These are phyloP conservation scores for Tricholomella constricta DNA, from an alignment of 768 basidiomycete genomes.

Conservation along the genomic window DNA sequence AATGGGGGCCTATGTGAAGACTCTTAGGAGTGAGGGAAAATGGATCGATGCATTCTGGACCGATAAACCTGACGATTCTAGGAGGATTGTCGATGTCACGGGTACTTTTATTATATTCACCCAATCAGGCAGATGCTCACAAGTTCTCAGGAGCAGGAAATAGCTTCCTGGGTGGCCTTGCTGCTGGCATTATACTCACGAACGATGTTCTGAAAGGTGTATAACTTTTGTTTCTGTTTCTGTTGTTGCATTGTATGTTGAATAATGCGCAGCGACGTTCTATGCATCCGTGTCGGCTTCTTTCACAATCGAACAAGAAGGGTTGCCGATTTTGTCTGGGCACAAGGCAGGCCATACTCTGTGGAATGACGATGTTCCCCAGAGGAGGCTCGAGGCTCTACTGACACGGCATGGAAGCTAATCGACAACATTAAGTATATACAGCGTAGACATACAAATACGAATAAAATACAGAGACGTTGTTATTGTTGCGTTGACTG, in stretches of 20 bases:
- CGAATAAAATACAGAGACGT: slow-evolving; percentile 20
- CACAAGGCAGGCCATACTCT: slow-evolving; percentile 28
- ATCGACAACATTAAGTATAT: slow-evolving; percentile 37
- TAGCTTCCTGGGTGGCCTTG: slow-evolving; percentile 82
- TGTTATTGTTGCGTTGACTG: slow-evolving; percentile 59
- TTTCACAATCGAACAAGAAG: slow-evolving; percentile 79
- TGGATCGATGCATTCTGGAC: slow-evolving; percentile 84
- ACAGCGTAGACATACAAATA: slow-evolving; percentile 29
- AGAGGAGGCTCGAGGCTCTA: slow-evolving; percentile 55
- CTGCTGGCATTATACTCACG: slow-evolving; percentile 64
- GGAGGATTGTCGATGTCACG: slow-evolving; percentile 78
- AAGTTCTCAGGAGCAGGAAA: slow-evolving; percentile 80
- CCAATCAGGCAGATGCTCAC: neutral
- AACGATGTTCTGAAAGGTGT: slow-evolving; percentile 68
- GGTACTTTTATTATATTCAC: slow-evolving; percentile 44
- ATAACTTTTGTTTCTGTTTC: slow-evolving; percentile 15
- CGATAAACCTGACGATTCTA: slow-evolving; percentile 30
- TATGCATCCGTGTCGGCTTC: slow-evolving; percentile 83
- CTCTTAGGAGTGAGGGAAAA: slow-evolving; percentile 32
- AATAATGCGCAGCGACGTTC: slow-evolving; percentile 52
- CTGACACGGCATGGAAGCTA: slow-evolving; percentile 39
- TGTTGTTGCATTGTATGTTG: neutral
- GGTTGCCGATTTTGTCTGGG: slow-evolving; percentile 58
- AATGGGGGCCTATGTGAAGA: slow-evolving; percentile 69
- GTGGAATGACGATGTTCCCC: slow-evolving; percentile 78